Conservation (phyloP, 768 basidiomycete species). For the Mycena metata region DNA sequence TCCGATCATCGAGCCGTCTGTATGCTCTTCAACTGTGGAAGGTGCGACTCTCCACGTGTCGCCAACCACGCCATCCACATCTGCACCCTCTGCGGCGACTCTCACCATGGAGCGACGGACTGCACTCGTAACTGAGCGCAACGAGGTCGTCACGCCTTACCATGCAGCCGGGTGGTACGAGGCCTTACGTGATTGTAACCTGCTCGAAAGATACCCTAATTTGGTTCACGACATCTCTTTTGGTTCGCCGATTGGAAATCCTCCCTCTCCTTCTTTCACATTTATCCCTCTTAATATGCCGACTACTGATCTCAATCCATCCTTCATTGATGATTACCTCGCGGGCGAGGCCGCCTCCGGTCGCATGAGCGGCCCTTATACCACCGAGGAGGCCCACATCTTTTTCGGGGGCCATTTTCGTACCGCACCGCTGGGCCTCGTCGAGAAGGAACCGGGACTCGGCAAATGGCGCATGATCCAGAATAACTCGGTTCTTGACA, state of each 20-base stretch:
- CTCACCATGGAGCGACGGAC: conserved; percentile 23
- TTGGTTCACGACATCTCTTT: conserved; percentile 23
- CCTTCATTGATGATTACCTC: conserved; percentile 28
- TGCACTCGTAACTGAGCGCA: conserved; percentile 31
- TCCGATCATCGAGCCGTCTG: conserved; percentile 13
- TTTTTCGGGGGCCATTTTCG: conserved; percentile 29
- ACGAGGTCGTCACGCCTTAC: conserved; percentile 26
- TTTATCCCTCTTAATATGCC: conserved; percentile 31
- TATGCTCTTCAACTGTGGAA: conserved; percentile 5
- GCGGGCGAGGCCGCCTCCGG: conserved; percentile 20
- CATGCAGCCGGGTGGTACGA: conserved; percentile 18
- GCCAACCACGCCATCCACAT: no score
- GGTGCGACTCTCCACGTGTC: not conserved
- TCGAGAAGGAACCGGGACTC: conserved; percentile 17
- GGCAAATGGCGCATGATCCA: conserved; percentile 28
- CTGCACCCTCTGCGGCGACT: conserved; percentile 20
- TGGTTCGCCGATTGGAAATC: conserved; percentile 32
- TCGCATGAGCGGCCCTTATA: conserved; percentile 19
- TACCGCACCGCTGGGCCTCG: conserved; percentile 22
- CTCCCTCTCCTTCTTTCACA: conserved; percentile 14
- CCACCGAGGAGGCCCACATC: conserved; percentile 11
- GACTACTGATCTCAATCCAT: conserved; percentile 13
- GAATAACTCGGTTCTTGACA: conserved; percentile 18
- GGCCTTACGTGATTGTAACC: conserved; percentile 26
- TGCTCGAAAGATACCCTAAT: conserved; percentile 27